Conservation (phyloP, 306 rosid genomes). For the Glycine tomentella region DNA sequence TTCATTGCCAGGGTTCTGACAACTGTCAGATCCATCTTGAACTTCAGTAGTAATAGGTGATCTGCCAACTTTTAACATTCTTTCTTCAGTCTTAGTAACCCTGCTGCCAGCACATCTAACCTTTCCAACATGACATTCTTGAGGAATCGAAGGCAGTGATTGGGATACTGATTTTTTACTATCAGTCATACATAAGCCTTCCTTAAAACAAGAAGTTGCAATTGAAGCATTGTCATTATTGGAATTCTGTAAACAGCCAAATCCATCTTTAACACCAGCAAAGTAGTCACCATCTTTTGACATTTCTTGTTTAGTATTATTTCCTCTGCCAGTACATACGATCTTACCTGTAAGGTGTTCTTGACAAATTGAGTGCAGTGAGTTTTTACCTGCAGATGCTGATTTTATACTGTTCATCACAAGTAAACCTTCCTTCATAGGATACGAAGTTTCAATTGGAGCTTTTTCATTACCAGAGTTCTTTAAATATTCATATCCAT, state of each 20-base stretch:
- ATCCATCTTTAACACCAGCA: conserved; percentile 19
- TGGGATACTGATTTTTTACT: not conserved
- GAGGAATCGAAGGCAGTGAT: not conserved
- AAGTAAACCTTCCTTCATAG: conserved; percentile 32
- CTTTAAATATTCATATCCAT: conserved; percentile 37
- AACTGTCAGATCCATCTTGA: not conserved
- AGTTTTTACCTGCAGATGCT: conserved; percentile 12
- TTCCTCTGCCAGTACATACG: conserved; percentile 22
- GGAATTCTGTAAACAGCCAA: conserved; percentile 19
- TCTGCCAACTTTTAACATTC: conserved; percentile 26
- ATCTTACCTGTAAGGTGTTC: conserved; percentile 19
- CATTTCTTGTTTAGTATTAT: not conserved
- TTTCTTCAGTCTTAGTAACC: not conserved
- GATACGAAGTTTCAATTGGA: conserved; percentile 20
- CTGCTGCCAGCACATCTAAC: not conserved
- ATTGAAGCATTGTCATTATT: conserved; percentile 28
- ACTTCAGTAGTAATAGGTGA: no score
- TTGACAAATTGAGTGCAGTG: conserved; percentile 33
- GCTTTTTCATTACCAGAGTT: conserved; percentile 43
- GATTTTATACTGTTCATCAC: conserved; percentile 16
- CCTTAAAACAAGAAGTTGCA: conserved; percentile 5
- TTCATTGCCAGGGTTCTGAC: not conserved
- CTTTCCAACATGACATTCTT: not conserved
- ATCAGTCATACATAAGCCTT: conserved; percentile 21
- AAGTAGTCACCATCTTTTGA: not conserved